Base-by-base conservation (phyloP, 768 basidiomycete species). In the Boletus sp. region DNA sequence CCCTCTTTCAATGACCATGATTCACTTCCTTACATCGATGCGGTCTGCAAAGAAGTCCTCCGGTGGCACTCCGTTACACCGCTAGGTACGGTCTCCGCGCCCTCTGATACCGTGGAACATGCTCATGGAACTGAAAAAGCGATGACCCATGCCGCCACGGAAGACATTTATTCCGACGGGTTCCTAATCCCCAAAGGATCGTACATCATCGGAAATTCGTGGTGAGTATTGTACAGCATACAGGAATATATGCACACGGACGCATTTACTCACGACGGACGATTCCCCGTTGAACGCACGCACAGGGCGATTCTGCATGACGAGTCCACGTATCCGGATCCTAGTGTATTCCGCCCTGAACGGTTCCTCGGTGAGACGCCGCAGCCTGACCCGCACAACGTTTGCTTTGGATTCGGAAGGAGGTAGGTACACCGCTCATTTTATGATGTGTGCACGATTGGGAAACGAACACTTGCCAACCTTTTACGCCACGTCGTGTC, bases 271-370 rank as follows among this genome's bases (percentile, higher is more conserved):
- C 37, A 6, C 15, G 37, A 39, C 37, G 15, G 15, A 12, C 3
- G 18, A n/a, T 15, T 15, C 18, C 8, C 40, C 14, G 8, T 12
- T 6, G 11, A 5, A 20, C 7, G 10, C 18, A 41, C 24, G 0
- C 20, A 36, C 51, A 84, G 84, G 83, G 71, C 68, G n/a, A 79
- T 86, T 68, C 68, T 81, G 1, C 79, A 80, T 47, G 78, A 86
- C 64, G 76, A 76, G 3, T 67, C 74, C 8, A 68, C 50, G 4
- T 76, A 77, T 53, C 64, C 68, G 6, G 64, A 74, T 47, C 75
- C 76, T 1, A 42, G 42, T 0, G 56, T 45, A 4, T 76, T 76
- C 54, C 61, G 57, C 5, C 75, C 76, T 5, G 76, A 76, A 47
- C 67, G 75, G 9, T 76, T 63, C 50, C 61, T 73, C 2, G 64